Base-by-base conservation (phyloP, 73 alveolate genomes). In the Blepharisma stoltei region DNA sequence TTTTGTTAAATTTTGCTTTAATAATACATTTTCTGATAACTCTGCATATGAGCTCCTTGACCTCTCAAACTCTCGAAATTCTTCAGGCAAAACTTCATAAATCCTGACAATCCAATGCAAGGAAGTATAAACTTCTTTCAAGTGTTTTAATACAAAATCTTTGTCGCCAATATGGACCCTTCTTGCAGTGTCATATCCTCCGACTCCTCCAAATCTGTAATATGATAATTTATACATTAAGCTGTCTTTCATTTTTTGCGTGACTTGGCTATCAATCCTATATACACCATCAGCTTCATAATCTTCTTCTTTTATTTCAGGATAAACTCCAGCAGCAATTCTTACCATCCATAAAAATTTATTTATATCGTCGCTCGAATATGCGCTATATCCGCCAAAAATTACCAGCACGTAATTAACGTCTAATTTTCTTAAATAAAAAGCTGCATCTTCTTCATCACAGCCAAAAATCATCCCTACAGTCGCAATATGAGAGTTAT, bases 401-500 rank as follows among this genome's bases (percentile, higher is more conserved):
- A 69, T 69, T 7, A 69, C 79, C 47, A 92, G 67, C 11, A 92
- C 97, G 79, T 87, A 92, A 83, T 86, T 90, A 0, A 91, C 97
- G 81, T 92, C 98, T 38, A 90, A 80, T 89, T 84, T 92, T 71
- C 87, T 87, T 25, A 94, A 83, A 25, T 25, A 8, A 14, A 1
- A 11, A 20, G 73, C 73, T 20, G 73, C 73, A 38, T 18, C 79
- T 69, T 69, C 79, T 69, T 69, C 79, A 69, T 69, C 27, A 5
- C 79, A 14, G 43, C 45, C 79, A 11, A 69, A 14, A 25, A 46
- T 90, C 83, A 91, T 91, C 49, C 97, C 98, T 20, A 92, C 97
- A 23, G 98, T 92, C n/a, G 98, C 98, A 76, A 92, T 92, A 78
- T 92, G 98, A 46, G 97, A 87, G 25, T 93, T 90, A 76, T 92